Percentiles rank a stretch among this genome's conserved stretches.
These are phyloP conservation scores for Plantago rigida DNA, from an alignment of 305 asterid genomes.

Conservation along the genomic window DNA sequence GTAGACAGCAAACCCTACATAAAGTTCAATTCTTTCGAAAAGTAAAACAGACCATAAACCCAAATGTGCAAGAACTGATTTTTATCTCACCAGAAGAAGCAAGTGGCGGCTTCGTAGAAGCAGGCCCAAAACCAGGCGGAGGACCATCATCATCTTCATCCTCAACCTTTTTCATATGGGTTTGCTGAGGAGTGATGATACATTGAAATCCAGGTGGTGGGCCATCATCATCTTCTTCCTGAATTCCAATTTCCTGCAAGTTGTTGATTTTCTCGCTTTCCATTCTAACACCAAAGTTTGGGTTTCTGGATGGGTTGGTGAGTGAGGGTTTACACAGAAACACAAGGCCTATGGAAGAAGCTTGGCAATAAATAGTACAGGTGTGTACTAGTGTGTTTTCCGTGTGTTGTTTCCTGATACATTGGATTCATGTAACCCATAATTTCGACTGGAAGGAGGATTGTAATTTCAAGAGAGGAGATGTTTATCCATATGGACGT, in stretches of 20 bases:
- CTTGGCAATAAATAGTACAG: neutral
- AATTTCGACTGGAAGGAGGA: no score
- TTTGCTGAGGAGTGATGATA: constrained; percentile 30
- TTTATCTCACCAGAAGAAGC: constrained; percentile 38
- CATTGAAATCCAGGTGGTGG: constrained; percentile 79
- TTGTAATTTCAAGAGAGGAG: no score
- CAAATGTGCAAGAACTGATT: neutral
- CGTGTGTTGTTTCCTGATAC: neutral
- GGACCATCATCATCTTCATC: constrained; percentile 45
- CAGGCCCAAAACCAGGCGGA: constrained; percentile 63
- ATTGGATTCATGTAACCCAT: neutral
- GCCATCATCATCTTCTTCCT: constrained; percentile 58
- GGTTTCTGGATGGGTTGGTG: neutral
- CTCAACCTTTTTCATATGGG: constrained; percentile 15
- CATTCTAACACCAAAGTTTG: neutral
- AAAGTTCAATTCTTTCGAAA: neutral
- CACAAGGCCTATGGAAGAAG: neutral
- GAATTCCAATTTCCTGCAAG: constrained; percentile 18
- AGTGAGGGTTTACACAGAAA: neutral
- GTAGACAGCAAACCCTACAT: neutral
- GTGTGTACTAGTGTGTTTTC: neutral
- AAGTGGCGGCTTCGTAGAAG: constrained; percentile 29
- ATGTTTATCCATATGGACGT: no score
- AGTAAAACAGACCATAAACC: neutral
- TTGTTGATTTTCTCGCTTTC: neutral